Conservation (phyloP, 2,329 filamentous ascomycete species). For the Colletotrichum spinosum region DNA sequence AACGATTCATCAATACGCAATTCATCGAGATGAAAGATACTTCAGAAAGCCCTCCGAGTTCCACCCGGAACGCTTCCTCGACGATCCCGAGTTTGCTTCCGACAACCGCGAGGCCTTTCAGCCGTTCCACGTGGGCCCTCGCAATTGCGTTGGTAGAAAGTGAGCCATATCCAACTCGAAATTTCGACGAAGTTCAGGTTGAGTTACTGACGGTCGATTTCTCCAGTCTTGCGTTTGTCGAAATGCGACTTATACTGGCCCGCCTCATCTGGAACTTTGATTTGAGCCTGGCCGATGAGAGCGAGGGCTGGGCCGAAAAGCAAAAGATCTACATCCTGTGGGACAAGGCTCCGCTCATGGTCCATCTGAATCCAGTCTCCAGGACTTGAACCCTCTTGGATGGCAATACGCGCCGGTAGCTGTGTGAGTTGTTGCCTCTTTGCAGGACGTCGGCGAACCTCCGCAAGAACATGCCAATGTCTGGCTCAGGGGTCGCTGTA, state of each 20-base stretch:
- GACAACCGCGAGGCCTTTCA: slow-evolving; percentile 56
- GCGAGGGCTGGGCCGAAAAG: slow-evolving; percentile 49
- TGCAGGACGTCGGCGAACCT: no score
- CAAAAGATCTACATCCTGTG: slow-evolving; percentile 54
- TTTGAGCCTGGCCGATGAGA: slow-evolving; percentile 51
- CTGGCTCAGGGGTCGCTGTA: no score
- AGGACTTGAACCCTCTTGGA: background rate
- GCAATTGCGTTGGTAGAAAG: slow-evolving; percentile 13
- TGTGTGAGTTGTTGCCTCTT: no score
- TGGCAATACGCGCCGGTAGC: no score
- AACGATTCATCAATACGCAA: slow-evolving; percentile 20
- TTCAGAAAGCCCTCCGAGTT: slow-evolving; percentile 11
- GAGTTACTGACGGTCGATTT: background rate
- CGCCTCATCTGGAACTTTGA: slow-evolving; percentile 63
- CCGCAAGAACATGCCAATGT: no score
- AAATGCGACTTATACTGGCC: slow-evolving; percentile 61
- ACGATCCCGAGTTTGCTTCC: slow-evolving; percentile 8
- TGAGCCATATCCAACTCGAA: background rate
- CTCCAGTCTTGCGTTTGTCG: slow-evolving; percentile 58
- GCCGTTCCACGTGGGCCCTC: slow-evolving; percentile 50
- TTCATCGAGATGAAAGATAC: slow-evolving; percentile 10
- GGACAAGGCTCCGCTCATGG: slow-evolving; percentile 37
- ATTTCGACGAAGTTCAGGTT: background rate
- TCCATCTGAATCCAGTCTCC: background rate
- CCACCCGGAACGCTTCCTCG: slow-evolving; percentile 22